Base-by-base conservation (phyloP, 352 stramenopile genomes). In the Phytophthora pisi region DNA sequence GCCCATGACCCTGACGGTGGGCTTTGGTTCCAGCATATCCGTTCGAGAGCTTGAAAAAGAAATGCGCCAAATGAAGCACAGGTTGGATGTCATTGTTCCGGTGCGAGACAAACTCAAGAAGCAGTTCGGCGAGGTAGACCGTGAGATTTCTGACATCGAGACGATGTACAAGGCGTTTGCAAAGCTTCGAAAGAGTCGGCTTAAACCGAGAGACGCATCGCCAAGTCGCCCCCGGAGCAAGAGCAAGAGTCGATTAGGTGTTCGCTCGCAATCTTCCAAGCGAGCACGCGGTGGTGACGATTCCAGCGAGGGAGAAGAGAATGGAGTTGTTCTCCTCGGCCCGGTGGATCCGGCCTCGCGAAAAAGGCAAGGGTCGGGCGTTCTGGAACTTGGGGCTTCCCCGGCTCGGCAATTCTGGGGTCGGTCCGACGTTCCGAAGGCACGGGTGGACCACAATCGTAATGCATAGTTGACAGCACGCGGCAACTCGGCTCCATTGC, bases 331-430 rank as follows among this genome's bases (percentile, higher is more conserved):
- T 7, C 23, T 42, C 13, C 38, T 47, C 15, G 23, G 11, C 2
- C 40, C 40, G 30, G 60, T 40, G 34, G 31, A 66, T 10, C n/a
- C 40, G n/a, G 50, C 50, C 9, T 18, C 59, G 20, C 60, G 51
- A 43, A 28, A 51, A 68, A 24, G 34, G 9, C 36, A 1, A n/a
- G 36, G 36, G 15, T 4, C 11, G 36, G 30, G 7, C 7, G 15
- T 43, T 43, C 36, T 18, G 10, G 36, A 43, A n/a, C 36, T 43
- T n/a, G 4, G 15, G 10, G 36, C 36, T 43, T n/a, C 36, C 36
- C 4, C 36, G 9, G 10, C 36, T 16, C 28, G 6, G 28, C 28
- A 34, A 6, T 34, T 34, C 6, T 34, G 28, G 28, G 28, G 28
- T 34, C 28, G 28, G 28, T 34, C 28, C 28, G 6, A 34, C 5